Percentiles rank a stretch among this genome's conserved stretches.
Conservation (phyloP, 2,329 filamentous ascomycete genomes). For the Clarireedia homoeocarpa region DNA sequence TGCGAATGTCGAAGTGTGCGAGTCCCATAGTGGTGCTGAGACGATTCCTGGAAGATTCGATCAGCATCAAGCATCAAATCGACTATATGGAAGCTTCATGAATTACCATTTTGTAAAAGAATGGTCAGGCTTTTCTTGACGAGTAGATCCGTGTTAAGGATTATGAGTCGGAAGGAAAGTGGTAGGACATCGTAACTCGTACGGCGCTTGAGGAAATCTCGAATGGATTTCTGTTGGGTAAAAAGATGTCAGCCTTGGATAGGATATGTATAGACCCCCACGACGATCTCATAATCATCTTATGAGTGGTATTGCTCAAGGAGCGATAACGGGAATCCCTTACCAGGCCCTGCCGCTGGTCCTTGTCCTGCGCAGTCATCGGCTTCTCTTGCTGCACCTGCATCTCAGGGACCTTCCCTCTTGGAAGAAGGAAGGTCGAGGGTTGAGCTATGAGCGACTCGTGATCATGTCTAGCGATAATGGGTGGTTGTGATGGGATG, state of each 20-base stretch:
- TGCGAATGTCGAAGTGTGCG: constrained; percentile 83
- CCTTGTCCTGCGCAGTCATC: constrained; percentile 59
- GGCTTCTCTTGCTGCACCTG: constrained; percentile 24
- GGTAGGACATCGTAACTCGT: constrained; percentile 98
- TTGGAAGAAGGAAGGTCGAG: constrained; percentile 30
- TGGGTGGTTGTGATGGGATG: constrained; percentile 21
- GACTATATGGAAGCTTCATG: neutral
- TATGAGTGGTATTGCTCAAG: neutral
- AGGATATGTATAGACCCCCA: constrained; percentile 5
- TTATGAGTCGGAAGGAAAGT: constrained; percentile 88
- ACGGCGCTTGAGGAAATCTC: constrained; percentile 91
- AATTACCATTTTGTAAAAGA: constrained; percentile 82
- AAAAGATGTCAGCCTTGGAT: constrained; percentile 24
- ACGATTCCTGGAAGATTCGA: constrained; percentile 65
- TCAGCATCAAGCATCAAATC: neutral
- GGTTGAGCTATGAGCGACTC: constrained; percentile 29
- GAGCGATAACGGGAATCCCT: constrained; percentile 31
- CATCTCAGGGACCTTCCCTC: constrained; percentile 9
- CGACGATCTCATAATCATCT: constrained; percentile 3
- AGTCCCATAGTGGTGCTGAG: constrained; percentile 95
- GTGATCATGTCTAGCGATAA: constrained; percentile 25
- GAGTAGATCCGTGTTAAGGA: constrained; percentile 88
- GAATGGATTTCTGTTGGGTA: constrained; percentile 65
- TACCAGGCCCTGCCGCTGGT: constrained; percentile 73
- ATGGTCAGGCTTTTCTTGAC: constrained; percentile 98